These are phyloP conservation scores for Parasitella parasitica DNA, from an alignment of 371 early-diverging fungal species.

Conservation along the genomic window DNA sequence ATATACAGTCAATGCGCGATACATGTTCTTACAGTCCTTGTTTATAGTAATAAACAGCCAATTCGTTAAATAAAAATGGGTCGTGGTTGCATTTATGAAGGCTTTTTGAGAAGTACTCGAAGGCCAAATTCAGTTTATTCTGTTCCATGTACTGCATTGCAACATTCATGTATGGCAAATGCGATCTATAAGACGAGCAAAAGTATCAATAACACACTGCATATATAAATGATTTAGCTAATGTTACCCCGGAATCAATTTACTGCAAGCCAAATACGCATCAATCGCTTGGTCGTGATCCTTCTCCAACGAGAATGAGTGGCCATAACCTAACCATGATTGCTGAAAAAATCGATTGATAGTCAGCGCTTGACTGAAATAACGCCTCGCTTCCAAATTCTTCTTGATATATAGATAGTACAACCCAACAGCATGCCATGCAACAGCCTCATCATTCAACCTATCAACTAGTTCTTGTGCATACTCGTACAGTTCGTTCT, in stretches of 20 bases:
- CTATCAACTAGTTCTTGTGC: slow-evolving; percentile 36
- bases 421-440: slow-evolving; percentile 77
- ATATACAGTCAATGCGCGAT: background rate
- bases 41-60: slow-evolving; percentile 64
- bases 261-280: slow-evolving; percentile 65
- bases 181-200: slow-evolving; percentile 46
- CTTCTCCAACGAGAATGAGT: slow-evolving; percentile 74
- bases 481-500: slow-evolving; percentile 64
- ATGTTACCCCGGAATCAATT: slow-evolving; percentile 65
- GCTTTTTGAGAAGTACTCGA: slow-evolving; percentile 58
- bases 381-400: slow-evolving; percentile 56
- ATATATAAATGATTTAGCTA: too few relatives aligned
- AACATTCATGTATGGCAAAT: slow-evolving; percentile 69
- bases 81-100: slow-evolving; percentile 56
- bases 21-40: slow-evolving; percentile 45
- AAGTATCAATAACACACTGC: background rate
- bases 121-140: slow-evolving; percentile 52
- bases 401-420: slow-evolving; percentile 67
- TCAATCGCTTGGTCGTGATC: slow-evolving; percentile 79
- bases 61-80: slow-evolving; percentile 67
- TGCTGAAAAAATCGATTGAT: slow-evolving; percentile 65
- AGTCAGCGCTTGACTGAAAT: slow-evolving; percentile 53
- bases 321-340: slow-evolving; percentile 81
- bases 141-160: slow-evolving; percentile 75
- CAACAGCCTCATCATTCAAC: slow-evolving; percentile 30